Base-by-base conservation (phyloP, 768 basidiomycete genomes). In the Suillus lakei region DNA sequence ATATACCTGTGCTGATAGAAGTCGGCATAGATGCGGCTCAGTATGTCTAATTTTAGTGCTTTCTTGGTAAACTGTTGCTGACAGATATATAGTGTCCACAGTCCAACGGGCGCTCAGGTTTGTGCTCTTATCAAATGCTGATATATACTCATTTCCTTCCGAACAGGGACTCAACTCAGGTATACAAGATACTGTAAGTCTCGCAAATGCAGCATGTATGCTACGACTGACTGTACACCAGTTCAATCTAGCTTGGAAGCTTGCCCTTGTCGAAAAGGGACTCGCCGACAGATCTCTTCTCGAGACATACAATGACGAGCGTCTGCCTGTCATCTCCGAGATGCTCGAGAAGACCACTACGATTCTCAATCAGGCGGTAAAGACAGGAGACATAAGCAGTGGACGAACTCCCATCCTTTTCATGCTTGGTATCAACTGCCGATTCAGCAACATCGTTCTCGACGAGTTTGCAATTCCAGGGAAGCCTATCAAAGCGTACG, bases 111-210 rank as follows among this genome's bases (percentile, higher is more conserved):
- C 7, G 32, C 32, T 32, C 32, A 32, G 32, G 32, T 32, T 4
- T 32, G 32, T 32, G 32, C 32, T n/a, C 39, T 39, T 4, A 16
- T 5, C 15, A 15, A 39, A 39, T 39, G 15, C 2, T 5, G 15
- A 2, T 15, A 0, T 15, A 15, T 39, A 1, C 39, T 39, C 39
- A 39, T 39, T 39, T 15, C 13, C 16, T 15, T 39, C 62, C 18
- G 69, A 70, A 8, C 73, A 79, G 65, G 82, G 81, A 10, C 65
- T 81, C 23, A 80, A 80, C 66, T 74, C 74, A n/a, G 69, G 73
- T 53, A 69, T 80, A 8, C 80, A 82, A 66, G 81, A 83, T 68
- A 65, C 76, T 23, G 81, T 82, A 63, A 50, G 79, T 63, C 12
- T n/a, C 28, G 26, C 61, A 44, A 21, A 39, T n/a, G 15, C 30